Evolutionary conservation across 805 yeast genomes (phyloP).

Genomic region (Clavispora vitiphila): DNA sequence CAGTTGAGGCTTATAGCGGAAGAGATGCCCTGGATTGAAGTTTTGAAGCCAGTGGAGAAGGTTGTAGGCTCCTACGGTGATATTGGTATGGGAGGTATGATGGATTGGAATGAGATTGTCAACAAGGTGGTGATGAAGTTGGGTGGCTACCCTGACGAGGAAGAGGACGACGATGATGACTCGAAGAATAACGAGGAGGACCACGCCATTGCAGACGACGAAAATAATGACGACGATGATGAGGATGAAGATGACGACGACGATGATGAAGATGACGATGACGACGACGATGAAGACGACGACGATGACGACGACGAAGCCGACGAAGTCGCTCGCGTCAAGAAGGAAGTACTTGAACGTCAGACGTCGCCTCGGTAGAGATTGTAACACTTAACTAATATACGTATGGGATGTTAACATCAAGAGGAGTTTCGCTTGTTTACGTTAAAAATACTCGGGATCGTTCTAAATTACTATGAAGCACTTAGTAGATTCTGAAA

Average conservation of each 20-base stretch:
- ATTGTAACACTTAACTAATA: neutral
- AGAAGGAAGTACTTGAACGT: conserved; percentile 8
- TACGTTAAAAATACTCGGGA: neutral
- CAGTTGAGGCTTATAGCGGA: conserved; percentile 73
- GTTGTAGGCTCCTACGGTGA: conserved; percentile 92
- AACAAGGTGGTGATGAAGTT: conserved; percentile 74
- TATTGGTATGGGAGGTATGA: conserved; percentile 99
- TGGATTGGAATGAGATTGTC: conserved; percentile 94
- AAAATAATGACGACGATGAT: conserved; percentile 26
- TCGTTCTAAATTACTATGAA: conserved; percentile 2
- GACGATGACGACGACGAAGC: conserved; percentile 17
- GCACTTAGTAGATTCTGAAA: conserved; percentile 92
- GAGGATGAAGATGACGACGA: conserved; percentile 39
- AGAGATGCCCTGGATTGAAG: conserved; percentile 93
- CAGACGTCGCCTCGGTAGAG: neutral
- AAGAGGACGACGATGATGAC: conserved; percentile 45
- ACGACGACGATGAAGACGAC: conserved; percentile 31
- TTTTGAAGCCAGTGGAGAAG: conserved; percentile 92
- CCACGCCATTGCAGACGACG: conserved; percentile 18
- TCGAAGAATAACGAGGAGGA: conserved; percentile 37
- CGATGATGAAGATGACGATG: conserved; percentile 44
- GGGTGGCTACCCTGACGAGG: conserved; percentile 47
- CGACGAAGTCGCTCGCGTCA: conserved; percentile 10
- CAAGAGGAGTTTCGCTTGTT: too few species aligned
- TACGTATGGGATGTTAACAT: neutral